Evolutionary conservation across 305 asterid genomes (phyloP), one percentile per base, ranked within the genome.

Genomic region (Plantago coronopus): DNA sequence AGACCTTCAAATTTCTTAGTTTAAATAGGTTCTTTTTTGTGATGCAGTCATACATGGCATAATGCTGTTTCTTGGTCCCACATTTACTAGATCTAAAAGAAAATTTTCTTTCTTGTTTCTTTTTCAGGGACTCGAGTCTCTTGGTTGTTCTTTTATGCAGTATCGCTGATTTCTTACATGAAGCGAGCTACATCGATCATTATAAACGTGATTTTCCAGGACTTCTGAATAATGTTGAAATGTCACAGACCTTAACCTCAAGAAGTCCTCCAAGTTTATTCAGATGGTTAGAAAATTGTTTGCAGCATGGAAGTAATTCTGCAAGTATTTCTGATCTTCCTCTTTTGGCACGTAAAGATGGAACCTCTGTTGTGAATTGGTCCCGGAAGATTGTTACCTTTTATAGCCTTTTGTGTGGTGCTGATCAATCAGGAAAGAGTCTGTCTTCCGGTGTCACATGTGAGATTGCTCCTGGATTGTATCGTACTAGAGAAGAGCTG

Each of bases 221-320:
- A 54, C 76, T 80, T 73, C 62, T 73, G 70, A 77, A 71, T 66
- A 81, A 73, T 49, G 65, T 69, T 63, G 71, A 60, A 68, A 61
- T 67, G 71, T 63, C 73, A 31, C 76, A 69, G 60, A 60, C 51
- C 69, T 49, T 69, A 55, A 66, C 75, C 65, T 62, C 72, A 62
- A 81, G 64, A 74, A 69, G 40, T 59, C 94, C 99, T 53, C 95
- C 99, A 68, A 85, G 83, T 79, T 72, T 93, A 67, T 86, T 87
- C 78, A 82, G 94, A 78, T 89, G 99, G 99, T 88, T 93, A 49
- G 94, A 85, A 69, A 78, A 68, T 70, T 89, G 97, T 78, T 77
- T 89, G 79, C 84, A 54, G 72, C 81, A 72, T 67, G 97, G 99
- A 72, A 81, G 76, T 72, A 64, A 50, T 73, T 76, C 80, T 72